A percentile compares a stretch with the other conserved stretches of the same genome.
phyloP scores from a whole-genome alignment of 208 protist genomes.

The Leishmania braziliensis region DNA sequence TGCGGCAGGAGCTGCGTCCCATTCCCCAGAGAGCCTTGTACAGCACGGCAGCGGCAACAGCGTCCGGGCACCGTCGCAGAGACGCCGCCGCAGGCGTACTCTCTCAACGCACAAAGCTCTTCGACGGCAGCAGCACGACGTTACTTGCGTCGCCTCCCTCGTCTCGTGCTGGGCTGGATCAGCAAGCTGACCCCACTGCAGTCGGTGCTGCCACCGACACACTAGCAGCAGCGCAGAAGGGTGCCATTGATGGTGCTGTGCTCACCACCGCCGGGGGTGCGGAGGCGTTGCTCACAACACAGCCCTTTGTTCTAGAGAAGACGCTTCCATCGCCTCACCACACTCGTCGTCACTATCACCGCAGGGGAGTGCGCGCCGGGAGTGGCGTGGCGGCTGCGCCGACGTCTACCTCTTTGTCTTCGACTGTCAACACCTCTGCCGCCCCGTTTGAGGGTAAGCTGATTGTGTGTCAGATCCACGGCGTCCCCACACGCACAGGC shows the following conservation, averaged over 20 bases:
- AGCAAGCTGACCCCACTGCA: not conserved
- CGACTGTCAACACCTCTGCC: conserved; percentile 6
- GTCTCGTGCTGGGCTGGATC: not conserved
- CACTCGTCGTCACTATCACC: conserved; percentile 18
- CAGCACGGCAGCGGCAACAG: conserved; percentile 9
- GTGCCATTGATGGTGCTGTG: not conserved
- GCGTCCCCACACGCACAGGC: conserved; percentile 47
- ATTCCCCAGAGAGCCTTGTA: conserved; percentile 30
- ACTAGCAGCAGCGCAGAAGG: not conserved
- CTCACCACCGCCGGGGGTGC: not conserved
- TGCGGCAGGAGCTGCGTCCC: conserved; percentile 75
- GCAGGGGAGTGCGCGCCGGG: not conserved
- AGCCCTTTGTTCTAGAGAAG: not conserved
- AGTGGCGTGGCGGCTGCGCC: not conserved
- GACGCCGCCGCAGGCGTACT: not conserved
- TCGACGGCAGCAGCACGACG: not conserved
- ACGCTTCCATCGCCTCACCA: conserved; percentile 5
- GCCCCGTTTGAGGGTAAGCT: conserved; percentile 64
- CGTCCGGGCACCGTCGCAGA: not conserved
- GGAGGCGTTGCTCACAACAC: not conserved
- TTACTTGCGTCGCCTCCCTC: not conserved
- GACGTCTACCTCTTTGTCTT: not conserved
- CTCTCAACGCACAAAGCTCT: not conserved
- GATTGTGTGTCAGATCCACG: conserved; percentile 75
- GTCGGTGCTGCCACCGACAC: not conserved